Percentiles rank a stretch among this genome's conserved stretches.
Conservation (phyloP, 2,329 filamentous ascomycete species). For the Geosmithia putterillii region DNA sequence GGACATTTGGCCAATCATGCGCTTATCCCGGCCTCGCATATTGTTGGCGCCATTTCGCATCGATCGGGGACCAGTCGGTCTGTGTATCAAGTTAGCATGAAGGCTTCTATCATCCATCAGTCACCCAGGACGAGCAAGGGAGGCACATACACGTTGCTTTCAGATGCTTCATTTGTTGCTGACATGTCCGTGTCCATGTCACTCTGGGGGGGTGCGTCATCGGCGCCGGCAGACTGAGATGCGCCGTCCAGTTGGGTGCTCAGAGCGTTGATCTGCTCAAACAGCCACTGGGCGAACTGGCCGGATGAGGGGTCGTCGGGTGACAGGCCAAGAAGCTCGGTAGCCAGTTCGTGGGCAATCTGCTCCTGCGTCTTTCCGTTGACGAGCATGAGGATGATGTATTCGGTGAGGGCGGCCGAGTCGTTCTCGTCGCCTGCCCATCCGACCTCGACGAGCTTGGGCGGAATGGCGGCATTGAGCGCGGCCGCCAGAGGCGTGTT, state of each 20-base stretch:
- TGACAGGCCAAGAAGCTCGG: constrained; percentile 70
- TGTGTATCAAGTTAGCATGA: constrained; percentile 32
- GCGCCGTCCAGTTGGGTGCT: constrained; percentile 49
- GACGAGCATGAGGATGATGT: constrained; percentile 92
- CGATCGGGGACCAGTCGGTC: constrained; percentile 86
- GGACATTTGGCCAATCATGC: constrained; percentile 75
- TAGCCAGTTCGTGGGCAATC: constrained; percentile 77
- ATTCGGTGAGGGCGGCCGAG: constrained; percentile 76
- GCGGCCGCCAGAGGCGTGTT: constrained; percentile 77
- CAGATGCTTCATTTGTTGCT: constrained; percentile 30
- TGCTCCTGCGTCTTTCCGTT: constrained; percentile 90
- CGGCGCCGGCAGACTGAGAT: constrained; percentile 13
- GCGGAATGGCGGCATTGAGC: constrained; percentile 71
- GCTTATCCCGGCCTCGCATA: constrained; percentile 52
- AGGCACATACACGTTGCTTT: constrained; percentile 45
- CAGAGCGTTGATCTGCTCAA: constrained; percentile 65
- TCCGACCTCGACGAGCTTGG: constrained; percentile 84
- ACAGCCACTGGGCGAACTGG: constrained; percentile 88
- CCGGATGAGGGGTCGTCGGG: constrained; percentile 73
- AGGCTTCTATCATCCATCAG: neutral
- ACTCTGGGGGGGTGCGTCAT: constrained; percentile 17
- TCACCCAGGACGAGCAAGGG: neutral
- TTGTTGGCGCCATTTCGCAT: constrained; percentile 65
- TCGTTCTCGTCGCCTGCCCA: constrained; percentile 82
- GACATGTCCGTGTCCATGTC: constrained; percentile 65